Evolutionary conservation across 116 monocot species (phyloP).

Genomic region (Cymodocea nodosa): DNA sequence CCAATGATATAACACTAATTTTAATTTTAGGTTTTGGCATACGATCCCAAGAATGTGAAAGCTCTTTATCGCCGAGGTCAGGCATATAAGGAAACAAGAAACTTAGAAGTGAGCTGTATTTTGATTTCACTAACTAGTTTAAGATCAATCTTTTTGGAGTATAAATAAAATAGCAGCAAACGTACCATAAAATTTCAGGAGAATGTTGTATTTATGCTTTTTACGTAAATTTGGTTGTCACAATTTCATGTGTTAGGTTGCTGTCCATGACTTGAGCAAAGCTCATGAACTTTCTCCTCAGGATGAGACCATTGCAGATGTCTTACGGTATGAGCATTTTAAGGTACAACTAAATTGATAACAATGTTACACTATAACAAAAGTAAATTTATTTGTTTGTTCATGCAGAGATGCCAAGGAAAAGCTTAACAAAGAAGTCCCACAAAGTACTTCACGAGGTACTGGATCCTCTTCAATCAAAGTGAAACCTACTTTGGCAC

Average conservation of each 20-base stretch:
- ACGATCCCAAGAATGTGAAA: slow-evolving; percentile 80
- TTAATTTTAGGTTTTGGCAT: slow-evolving; percentile 47
- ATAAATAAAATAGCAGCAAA: neutral
- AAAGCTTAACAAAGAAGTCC: slow-evolving; percentile 28
- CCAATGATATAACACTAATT: neutral
- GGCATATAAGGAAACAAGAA: slow-evolving; percentile 83
- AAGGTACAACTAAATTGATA: neutral
- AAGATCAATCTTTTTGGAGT: neutral
- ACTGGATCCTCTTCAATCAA: slow-evolving; percentile 7
- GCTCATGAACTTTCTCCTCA: slow-evolving; percentile 76
- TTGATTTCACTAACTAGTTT: neutral
- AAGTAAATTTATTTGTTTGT: neutral
- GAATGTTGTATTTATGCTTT: neutral
- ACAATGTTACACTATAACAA: neutral
- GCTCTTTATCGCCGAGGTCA: slow-evolving; percentile 98
- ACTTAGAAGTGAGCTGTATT: slow-evolving; percentile 44
- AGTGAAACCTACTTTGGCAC: neutral
- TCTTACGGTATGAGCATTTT: slow-evolving; percentile 32
- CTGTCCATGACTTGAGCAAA: slow-evolving; percentile 60
- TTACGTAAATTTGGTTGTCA: neutral
- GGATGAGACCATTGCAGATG: slow-evolving; percentile 83
- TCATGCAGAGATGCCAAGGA: slow-evolving; percentile 60
- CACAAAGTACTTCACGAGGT: slow-evolving; percentile 24
- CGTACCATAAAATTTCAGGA: neutral
- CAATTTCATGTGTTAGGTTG: slow-evolving; percentile 39